Evolutionary conservation across 2,329 filamentous ascomycete genomes (phyloP), one percentile per base, ranked within the genome.

Genomic region (Xylaria sp.): DNA sequence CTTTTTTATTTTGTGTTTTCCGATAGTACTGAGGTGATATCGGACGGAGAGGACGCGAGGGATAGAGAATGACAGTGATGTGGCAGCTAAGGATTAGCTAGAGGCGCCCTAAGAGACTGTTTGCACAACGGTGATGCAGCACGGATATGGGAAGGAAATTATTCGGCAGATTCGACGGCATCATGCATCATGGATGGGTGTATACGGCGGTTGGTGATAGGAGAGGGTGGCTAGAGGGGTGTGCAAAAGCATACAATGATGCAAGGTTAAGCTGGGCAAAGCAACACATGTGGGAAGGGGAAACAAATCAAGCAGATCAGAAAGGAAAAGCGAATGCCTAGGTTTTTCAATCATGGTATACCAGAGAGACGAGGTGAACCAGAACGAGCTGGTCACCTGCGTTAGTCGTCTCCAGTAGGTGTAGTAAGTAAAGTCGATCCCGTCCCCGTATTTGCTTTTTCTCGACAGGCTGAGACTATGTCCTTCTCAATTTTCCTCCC

Each of bases 91-190:
- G 74, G 70, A 76, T 76, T 77, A 77, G 76, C 69, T 75, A 73
- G 71, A 66, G 63, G 48, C 58, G 69, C 65, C 65, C 65, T 66
- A 51, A 54, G 55, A 66, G 69, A 71, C 72, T 77, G 74, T 76
- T 77, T 78, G 76, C 76, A 73, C 77, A 74, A 77, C 72, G 71
- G 70, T 76, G 69, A 75, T 69, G 70, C 70, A 73, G 73, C 65
- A 75, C 77, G 77, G 77, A 76, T 75, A 73, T 77, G 73, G 70
- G 74, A 75, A 72, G 71, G 71, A 74, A 74, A 74, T 76, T 76
- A 76, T 75, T 77, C 74, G 75, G 71, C 71, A 73, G 63, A 70
- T 72, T 69, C 67, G 71, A 69, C 77, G 77, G 77, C 74, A 78
- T 75, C 69, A 73, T 79, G 77, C 77, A 79, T 78, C 72, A 73